phyloP scores from a whole-genome alignment of 371 early-diverging fungal genomes.

The Chytridiales sp. region DNA sequence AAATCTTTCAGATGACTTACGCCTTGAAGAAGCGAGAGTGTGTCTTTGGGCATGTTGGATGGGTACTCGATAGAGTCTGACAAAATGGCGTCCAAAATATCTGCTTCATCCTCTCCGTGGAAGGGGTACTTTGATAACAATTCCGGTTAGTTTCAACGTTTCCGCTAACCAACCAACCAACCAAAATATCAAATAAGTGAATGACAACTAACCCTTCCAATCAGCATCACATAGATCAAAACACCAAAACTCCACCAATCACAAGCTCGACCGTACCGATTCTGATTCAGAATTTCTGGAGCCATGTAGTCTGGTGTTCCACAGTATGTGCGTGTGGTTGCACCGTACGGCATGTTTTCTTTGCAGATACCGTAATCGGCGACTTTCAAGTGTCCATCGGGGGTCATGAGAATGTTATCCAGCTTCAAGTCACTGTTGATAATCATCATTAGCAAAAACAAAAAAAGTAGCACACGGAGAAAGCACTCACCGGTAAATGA shows the following conservation, averaged over 20 bases:
- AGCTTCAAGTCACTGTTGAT: slow-evolving; percentile 50
- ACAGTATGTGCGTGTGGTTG: slow-evolving; percentile 60
- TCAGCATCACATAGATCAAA: slow-evolving; percentile 66
- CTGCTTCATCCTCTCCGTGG: slow-evolving; percentile 91
- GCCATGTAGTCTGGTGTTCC: slow-evolving; percentile 79
- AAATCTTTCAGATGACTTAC: slow-evolving; percentile 13
- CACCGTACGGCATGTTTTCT: slow-evolving; percentile 56
- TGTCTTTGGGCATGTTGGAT: slow-evolving; percentile 67
- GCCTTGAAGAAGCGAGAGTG: slow-evolving; percentile 39
- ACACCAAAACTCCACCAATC: slow-evolving; percentile 78
- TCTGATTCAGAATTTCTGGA: slow-evolving; percentile 60
- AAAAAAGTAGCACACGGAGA: not conserved
- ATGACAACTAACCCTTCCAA: slow-evolving; percentile 39
- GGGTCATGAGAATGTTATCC: slow-evolving; percentile 50
- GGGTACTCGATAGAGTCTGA: slow-evolving; percentile 92
- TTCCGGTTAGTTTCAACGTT: not conserved
- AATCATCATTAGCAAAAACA: not conserved
- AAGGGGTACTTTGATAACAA: slow-evolving; percentile 70
- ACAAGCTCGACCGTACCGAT: slow-evolving; percentile 55
- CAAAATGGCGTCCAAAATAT: slow-evolving; percentile 92
- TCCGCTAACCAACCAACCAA: not conserved
- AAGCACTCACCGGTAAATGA: slow-evolving; percentile 58
- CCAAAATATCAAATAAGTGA: not conserved
- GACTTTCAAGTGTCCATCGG: slow-evolving; percentile 63
- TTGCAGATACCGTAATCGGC: slow-evolving; percentile 76